phyloP scores from a whole-genome alignment of 2,329 filamentous ascomycete genomes.

The Hortaea werneckii region DNA sequence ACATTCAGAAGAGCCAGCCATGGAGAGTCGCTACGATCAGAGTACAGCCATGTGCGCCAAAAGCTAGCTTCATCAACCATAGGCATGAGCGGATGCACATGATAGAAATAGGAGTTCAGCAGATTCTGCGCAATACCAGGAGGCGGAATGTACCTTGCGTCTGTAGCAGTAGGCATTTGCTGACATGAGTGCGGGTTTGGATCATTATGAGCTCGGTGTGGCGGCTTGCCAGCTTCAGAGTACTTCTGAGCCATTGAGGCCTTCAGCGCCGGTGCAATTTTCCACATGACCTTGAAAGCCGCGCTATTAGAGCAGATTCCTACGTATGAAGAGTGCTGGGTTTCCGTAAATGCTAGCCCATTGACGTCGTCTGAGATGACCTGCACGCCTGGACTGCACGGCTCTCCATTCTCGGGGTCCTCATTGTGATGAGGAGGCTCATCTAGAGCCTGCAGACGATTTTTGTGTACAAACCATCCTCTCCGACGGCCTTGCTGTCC shows the following conservation, averaged over 20 bases:
- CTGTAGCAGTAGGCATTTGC: too few relatives aligned
- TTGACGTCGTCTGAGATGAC: conserved; percentile 28
- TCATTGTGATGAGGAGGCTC: conserved; percentile 56
- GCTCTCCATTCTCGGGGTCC: conserved; percentile 54
- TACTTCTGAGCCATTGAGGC: conserved; percentile 17
- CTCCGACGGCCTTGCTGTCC: too few relatives aligned
- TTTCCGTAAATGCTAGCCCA: conserved; percentile 20
- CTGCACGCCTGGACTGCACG: conserved; percentile 32
- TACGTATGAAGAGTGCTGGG: conserved; percentile 22
- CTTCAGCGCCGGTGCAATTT: conserved; percentile 19
- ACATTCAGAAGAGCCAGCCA: conserved; percentile 25
- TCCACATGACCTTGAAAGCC: conserved; percentile 34
- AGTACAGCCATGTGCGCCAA: conserved; percentile 21
- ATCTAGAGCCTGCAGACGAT: conserved; percentile 48
- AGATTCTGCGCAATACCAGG: conserved; percentile 19
- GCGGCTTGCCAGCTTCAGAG: conserved; percentile 18
- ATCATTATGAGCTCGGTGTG: conserved; percentile 13
- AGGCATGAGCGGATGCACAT: conserved; percentile 24
- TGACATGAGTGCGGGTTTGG: conserved; percentile 1
- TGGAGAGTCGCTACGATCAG: conserved; percentile 19
- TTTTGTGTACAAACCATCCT: too few relatives aligned
- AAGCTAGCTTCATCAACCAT: conserved; percentile 26
- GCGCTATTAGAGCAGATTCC: conserved; percentile 25
- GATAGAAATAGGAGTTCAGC: conserved; percentile 23
- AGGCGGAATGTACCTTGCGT: conserved; percentile 11